Percentiles rank a stretch among this genome's conserved stretches.
phyloP scores from a whole-genome alignment of 352 stramenopile genomes.

The Pythium plurisporium region DNA sequence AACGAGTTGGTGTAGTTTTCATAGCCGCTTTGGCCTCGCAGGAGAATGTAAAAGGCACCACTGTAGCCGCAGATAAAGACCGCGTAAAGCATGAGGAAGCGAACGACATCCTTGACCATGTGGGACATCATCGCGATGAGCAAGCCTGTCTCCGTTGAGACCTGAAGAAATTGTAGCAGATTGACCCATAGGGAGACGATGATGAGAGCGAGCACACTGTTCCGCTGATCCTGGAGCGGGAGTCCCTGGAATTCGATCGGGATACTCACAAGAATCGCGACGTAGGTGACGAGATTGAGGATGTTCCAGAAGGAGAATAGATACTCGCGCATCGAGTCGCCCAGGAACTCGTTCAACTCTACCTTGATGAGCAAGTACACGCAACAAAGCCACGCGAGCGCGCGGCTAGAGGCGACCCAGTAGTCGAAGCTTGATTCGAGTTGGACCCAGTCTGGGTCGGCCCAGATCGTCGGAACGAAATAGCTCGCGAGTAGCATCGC shows the following conservation, averaged over 20 bases:
- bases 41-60: conserved; percentile 65
- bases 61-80: conserved; percentile 72
- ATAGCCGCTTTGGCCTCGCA: conserved; percentile 47
- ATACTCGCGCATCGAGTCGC: conserved; percentile 38
- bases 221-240: conserved; percentile 27
- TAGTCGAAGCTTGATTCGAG: conserved; percentile 37
- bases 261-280: conserved; percentile 39
- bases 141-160: conserved; percentile 48
- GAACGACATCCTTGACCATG: conserved; percentile 64
- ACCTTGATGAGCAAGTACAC: conserved; percentile 49
- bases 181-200: conserved; percentile 66
- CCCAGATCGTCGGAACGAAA: conserved; percentile 56
- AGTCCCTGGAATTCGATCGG: conserved; percentile 40
- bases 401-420: conserved; percentile 33
- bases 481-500: conserved; percentile 43
- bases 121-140: conserved; percentile 78
- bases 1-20: conserved; percentile 60
- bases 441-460: conserved; percentile 43
- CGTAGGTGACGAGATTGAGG: conserved; percentile 49
- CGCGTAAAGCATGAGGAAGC: conserved; percentile 65
- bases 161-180: conserved; percentile 64
- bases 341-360: conserved; percentile 43
- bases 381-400: conserved; percentile 46
- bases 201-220: conserved; percentile 51
- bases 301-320: conserved; percentile 60